Percentiles rank a stretch among this genome's conserved stretches.
These are phyloP conservation scores for Alternaria sp. DNA, from an alignment of 2,329 filamentous ascomycete species.

Conservation along the genomic window DNA sequence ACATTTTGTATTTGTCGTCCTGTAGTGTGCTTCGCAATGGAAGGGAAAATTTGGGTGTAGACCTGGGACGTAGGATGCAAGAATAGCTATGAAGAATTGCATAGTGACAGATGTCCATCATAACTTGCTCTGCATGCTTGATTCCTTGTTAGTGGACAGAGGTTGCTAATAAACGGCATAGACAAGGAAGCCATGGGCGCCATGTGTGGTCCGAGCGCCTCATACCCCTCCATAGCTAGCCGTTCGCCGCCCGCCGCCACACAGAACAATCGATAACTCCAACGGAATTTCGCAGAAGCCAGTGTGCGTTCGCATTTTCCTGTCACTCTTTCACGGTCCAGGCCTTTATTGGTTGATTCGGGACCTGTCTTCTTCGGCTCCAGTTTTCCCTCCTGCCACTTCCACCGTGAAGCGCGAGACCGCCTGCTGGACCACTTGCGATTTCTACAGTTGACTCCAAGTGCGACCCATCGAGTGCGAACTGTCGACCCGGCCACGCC, in stretches of 20 bases:
- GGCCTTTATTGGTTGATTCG: constrained; percentile 36
- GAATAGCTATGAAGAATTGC: constrained; percentile 7
- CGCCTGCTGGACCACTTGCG: constrained; percentile 1
- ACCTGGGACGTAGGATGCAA: constrained; percentile 2
- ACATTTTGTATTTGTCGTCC: constrained; percentile 7
- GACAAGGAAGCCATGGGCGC: background rate
- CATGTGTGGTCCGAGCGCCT: constrained; percentile 9
- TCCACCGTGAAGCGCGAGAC: constrained; percentile 2
- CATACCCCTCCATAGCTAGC: constrained; percentile 22
- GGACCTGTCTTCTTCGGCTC: constrained; percentile 25
- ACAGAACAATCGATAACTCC: constrained; percentile 28
- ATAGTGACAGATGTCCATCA: constrained; percentile 1
- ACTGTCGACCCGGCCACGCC: constrained; percentile 20
- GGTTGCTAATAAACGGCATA: background rate
- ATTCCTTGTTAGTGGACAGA: no score
- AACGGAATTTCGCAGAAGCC: constrained; percentile 35
- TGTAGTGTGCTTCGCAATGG: constrained; percentile 10
- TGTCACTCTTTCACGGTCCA: constrained; percentile 33
- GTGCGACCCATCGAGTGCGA: constrained; percentile 6
- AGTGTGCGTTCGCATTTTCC: constrained; percentile 36
- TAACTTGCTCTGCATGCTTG: background rate
- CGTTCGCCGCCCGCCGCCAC: constrained; percentile 20
- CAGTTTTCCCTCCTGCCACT: constrained; percentile 7
- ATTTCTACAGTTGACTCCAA: background rate
- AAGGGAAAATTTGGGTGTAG: constrained; percentile 13